phyloP scores from a whole-genome alignment of 2,329 filamentous ascomycete genomes.

The Teratosphaeria nubilosa region DNA sequence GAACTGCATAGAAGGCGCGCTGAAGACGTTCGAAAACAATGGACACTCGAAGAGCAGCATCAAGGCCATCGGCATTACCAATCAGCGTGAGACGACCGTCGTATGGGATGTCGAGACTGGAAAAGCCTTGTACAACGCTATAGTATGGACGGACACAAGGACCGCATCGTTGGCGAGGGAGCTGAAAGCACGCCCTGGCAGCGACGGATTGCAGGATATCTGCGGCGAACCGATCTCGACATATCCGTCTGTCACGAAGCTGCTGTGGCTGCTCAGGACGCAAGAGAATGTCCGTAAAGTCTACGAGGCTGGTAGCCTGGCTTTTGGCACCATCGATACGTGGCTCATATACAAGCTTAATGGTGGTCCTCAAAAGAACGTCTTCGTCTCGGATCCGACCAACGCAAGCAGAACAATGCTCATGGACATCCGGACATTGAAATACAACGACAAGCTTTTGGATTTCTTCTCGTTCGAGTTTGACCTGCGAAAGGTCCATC shows the following conservation, averaged over 20 bases:
- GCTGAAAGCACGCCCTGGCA: slow-evolving; percentile 56
- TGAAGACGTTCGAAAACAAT: slow-evolving; percentile 58
- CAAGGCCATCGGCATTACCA: slow-evolving; percentile 73
- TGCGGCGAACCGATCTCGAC: slow-evolving; percentile 80
- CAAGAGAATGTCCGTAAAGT: slow-evolving; percentile 58
- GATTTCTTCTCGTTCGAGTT: slow-evolving; percentile 62
- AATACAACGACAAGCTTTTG: slow-evolving; percentile 70
- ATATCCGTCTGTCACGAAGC: slow-evolving; percentile 78
- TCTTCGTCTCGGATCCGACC: slow-evolving; percentile 75
- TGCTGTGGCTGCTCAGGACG: slow-evolving; percentile 72
- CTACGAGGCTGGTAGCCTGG: slow-evolving; percentile 64
- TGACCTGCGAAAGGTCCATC: slow-evolving; percentile 57
- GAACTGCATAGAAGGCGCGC: slow-evolving; percentile 67
- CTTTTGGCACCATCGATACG: slow-evolving; percentile 79
- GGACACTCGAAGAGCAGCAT: slow-evolving; percentile 61
- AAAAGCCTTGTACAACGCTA: slow-evolving; percentile 70
- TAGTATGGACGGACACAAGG: slow-evolving; percentile 84
- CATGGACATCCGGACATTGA: slow-evolving; percentile 71
- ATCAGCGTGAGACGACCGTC: slow-evolving; percentile 80
- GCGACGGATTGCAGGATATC: slow-evolving; percentile 57
- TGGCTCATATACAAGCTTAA: slow-evolving; percentile 84
- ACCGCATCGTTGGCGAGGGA: slow-evolving; percentile 67
- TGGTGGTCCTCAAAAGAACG: slow-evolving; percentile 51
- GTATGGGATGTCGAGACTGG: slow-evolving; percentile 77
- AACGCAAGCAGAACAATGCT: slow-evolving; percentile 92